Base-by-base conservation (phyloP, 73 alveolate species). In the Stentor roeselii region DNA sequence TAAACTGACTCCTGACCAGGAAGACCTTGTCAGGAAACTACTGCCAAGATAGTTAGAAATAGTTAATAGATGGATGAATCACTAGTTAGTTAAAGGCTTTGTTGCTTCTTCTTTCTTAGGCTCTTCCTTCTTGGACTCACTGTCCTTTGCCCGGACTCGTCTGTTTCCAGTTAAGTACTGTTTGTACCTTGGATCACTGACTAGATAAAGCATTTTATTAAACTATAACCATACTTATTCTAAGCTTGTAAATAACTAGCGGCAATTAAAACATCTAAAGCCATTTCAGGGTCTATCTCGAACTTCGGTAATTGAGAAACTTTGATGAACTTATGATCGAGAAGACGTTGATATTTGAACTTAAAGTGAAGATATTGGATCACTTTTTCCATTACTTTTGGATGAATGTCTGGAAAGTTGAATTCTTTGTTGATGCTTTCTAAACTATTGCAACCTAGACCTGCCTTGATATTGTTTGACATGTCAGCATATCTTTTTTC, bases 1-100 rank as follows among this genome's bases (percentile, higher is more conserved):
- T 74, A 85, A 90, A 60, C 84, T 96, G 40, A 92, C 83, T 39
- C 90, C 86, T 50, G 87, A 90, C 39, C 95, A 96, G 84, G 92
- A 90, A 87, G 92, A 93, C 76, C 67, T 95, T 35, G 83, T 93
- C 39, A 78, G 83, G 60, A 77, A 95, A 78, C 87, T 94, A 58
- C 83, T 94, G 32, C 88, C 86, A 27, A 84, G 88, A 59, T 90
- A 74, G 60, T 4, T 59, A 83, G n/a, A n/a, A n/a, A n/a, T n/a
- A n/a, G n/a, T n/a, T n/a, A n/a, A n/a, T n/a, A n/a, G n/a, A n/a
- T n/a, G n/a, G n/a, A n/a, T n/a, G n/a, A n/a, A n/a, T n/a, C n/a
- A 50, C 67, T 50, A 50, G 21, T 50, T 50, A 50, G 67, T 50
- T 50, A 50, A 11, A 21, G 67, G 67, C 67, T 50, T 50, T 50